phyloP scores from a whole-genome alignment of 805 yeast genomes.

The Barnettozyma pratensis region DNA sequence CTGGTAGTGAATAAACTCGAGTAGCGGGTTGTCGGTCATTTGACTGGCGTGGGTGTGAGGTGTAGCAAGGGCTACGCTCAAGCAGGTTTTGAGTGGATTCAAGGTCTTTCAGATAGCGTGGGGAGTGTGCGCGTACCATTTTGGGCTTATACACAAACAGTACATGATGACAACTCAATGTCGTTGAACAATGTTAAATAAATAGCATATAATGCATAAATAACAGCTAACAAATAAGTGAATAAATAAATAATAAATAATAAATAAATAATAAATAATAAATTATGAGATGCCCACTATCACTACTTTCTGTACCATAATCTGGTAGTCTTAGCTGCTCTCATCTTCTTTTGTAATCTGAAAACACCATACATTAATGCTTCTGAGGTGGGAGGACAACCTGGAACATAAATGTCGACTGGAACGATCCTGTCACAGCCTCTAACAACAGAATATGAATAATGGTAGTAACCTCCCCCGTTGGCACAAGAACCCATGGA shows the following conservation, averaged over 20 bases:
- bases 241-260: constrained; percentile 2
- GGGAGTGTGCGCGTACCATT: no score
- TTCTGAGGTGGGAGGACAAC: constrained; percentile 90
- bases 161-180: no score
- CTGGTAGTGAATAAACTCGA: constrained; percentile 1
- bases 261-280: constrained; percentile 4
- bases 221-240: no score
- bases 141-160: no score
- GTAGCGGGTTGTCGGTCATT: background rate
- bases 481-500: constrained; percentile 94
- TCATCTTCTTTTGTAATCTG: constrained; percentile 87
- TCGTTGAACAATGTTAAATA: no score
- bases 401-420: constrained; percentile 87
- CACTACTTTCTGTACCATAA: constrained; percentile 70
- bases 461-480: constrained; percentile 91
- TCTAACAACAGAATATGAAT: constrained; percentile 82
- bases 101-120: no score
- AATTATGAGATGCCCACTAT: background rate
- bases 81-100: no score
- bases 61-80: no score
- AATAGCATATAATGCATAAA: no score
- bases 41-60: background rate
- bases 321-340: constrained; percentile 72
- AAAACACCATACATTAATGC: constrained; percentile 88
- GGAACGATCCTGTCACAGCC: constrained; percentile 89